Conservation (phyloP, 768 basidiomycete genomes). For the Collybia sordida region DNA sequence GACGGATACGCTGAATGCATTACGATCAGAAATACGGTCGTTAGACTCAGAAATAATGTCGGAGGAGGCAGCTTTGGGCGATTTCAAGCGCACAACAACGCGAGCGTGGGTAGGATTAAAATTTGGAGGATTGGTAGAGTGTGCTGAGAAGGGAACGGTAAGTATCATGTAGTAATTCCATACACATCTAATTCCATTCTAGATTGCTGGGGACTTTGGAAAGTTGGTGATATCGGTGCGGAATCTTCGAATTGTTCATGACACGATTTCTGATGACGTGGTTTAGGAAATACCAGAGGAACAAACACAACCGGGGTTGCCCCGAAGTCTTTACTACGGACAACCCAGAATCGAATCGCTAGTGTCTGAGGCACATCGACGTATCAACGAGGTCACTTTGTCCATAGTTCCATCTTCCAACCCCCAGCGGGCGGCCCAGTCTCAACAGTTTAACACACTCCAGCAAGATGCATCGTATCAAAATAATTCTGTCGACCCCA, state of each 20-base stretch:
- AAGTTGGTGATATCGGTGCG: slow-evolving; percentile 48
- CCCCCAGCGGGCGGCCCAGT: slow-evolving; percentile 1
- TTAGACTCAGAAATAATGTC: slow-evolving; percentile 83
- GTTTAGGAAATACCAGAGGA: slow-evolving; percentile 77
- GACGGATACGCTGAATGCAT: slow-evolving; percentile 65
- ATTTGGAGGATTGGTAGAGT: slow-evolving; percentile 84
- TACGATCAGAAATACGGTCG: slow-evolving; percentile 73
- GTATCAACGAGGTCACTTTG: slow-evolving; percentile 53
- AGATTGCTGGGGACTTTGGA: slow-evolving; percentile 58
- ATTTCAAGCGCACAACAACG: slow-evolving; percentile 76
- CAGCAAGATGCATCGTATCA: slow-evolving; percentile 5
- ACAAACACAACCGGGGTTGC: slow-evolving; percentile 76
- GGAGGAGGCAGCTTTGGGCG: slow-evolving; percentile 78
- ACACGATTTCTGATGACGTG: neutral
- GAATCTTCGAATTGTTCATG: slow-evolving; percentile 3
- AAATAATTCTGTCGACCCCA: neutral
- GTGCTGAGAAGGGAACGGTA: slow-evolving; percentile 75
- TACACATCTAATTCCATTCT: slow-evolving; percentile 2
- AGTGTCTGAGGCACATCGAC: slow-evolving; percentile 59
- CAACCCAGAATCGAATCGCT: slow-evolving; percentile 62
- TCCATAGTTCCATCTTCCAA: slow-evolving; percentile 32
- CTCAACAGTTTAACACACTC: slow-evolving; percentile 5
- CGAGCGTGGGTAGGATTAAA: slow-evolving; percentile 78
- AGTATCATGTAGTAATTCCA: slow-evolving; percentile 14
- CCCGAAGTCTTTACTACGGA: slow-evolving; percentile 69